Evolutionary conservation across 1,139 yeast species (phyloP), one percentile per base, ranked within the genome.

Genomic region (Geotrichum restrictum): DNA sequence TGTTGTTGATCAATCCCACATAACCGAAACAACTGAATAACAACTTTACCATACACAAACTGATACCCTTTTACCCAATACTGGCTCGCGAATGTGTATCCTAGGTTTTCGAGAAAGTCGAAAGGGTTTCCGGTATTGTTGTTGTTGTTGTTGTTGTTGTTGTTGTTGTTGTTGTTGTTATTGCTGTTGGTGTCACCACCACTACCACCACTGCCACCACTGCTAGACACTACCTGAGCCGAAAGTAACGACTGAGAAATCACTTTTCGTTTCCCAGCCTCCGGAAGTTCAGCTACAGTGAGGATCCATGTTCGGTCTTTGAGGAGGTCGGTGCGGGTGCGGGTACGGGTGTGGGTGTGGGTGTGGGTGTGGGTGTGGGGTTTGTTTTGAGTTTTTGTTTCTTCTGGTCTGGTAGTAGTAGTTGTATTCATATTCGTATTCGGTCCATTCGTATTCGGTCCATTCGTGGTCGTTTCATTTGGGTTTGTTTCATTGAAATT

Each of bases 271-370:
- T 78, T 86, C 7, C 96, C 96, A 3, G 95, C 95, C 33, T 86
- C 83, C 0, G 97, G 97, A 14, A 88, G 84, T 69, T 89, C 97
- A 7, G 82, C 74, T 21, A 85, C 75, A 59, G 82, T 85, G 29
- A 88, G 62, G 0, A 83, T 76, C 95, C 95, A 86, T 4, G 48
- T 24, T 19, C 59, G 52, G 24, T 51, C 48, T 31, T 50, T 47
- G 42, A 63, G 48, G 5, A 19, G 40, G 2, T 34, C 31, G 18
- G 11, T n/a, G 11, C 45, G 36, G 5, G 8, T n/a, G 8, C 39
- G 8, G 7, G 8, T n/a, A 8, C 7, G 39, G 14, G 13, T 19
- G 13, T 36, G 39, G 7, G 7, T 36, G 14, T n/a, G n/a, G n/a
- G n/a, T n/a, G n/a, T n/a, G n/a, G n/a, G n/a, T n/a, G n/a, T n/a